Base-by-base conservation (phyloP, 2,329 filamentous ascomycete species). In the Xylariaceae sp. region DNA sequence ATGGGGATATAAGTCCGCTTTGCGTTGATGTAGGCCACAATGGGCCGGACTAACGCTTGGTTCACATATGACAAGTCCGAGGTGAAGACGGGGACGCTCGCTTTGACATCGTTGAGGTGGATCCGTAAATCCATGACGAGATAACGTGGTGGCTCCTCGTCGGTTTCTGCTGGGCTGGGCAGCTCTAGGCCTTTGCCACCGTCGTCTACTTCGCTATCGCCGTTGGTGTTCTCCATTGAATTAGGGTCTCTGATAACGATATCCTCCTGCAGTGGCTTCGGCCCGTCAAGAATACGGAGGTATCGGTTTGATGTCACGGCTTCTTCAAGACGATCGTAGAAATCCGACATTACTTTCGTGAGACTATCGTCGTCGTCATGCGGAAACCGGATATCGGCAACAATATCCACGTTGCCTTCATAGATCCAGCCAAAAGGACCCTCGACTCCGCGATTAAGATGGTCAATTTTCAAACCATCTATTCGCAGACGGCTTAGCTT, bases 401-500 rank as follows among this genome's bases (percentile, higher is more conserved):
- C 82, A 46, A 98, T 95, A 59, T 98, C 92, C 28, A 98, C 88
- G 47, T 92, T 94, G 23, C 92, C 92, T 64, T 97, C 88, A 50
- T 94, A 85, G 37, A 98, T 98, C 92, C 92, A 98, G 3, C 88
- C 89, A 61, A 98, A 96, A 0, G 90, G 89, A 0, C 92, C 92
- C 46, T 92, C 81, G 13, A 95, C 88, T 16, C 89, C 89, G 29
- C 88, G 80, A 59, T 98, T 98, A 8, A 98, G 73, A 60, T 98
- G 92, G 54, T 97, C 92, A 38, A 98, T 96, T 58, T 84, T 94
- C 8, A 98, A 73, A 0, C 84, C 88, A 57, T 98, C 92, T 41
- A 98, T 94, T 4, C 92, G 80, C 42, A 97, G 78, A 16, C 92
- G 78, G 56, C 83, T 95, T 50, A 95, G 89, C 62, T 96, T 97